Conservation (phyloP, 2,329 filamentous ascomycete genomes). For the Zymoseptoria ardabiliae region DNA sequence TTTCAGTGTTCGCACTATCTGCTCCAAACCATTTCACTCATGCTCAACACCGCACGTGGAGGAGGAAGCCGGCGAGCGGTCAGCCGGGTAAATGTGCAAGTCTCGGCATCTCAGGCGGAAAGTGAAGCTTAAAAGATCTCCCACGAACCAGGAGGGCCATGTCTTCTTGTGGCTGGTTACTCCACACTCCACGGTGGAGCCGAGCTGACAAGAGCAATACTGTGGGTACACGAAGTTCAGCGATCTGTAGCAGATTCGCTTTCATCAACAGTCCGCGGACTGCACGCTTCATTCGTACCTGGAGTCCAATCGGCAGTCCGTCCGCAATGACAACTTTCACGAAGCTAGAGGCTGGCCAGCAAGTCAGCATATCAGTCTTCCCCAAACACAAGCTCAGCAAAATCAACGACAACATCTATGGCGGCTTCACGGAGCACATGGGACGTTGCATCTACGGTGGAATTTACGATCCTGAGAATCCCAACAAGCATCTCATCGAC, state of each 20-base stretch:
- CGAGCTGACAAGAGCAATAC: background rate
- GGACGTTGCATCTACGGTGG: constrained; percentile 82
- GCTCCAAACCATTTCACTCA: no score
- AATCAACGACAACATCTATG: constrained; percentile 75
- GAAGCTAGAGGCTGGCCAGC: constrained; percentile 53
- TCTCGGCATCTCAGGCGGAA: background rate
- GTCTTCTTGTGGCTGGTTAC: background rate
- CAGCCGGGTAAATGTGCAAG: background rate
- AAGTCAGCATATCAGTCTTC: constrained; percentile 59
- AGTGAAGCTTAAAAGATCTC: background rate
- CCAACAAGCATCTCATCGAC: constrained; percentile 55
- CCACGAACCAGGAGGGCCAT: background rate
- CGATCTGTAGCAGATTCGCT: background rate
- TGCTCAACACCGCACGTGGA: no score
- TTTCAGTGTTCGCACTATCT: background rate
- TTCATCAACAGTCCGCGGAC: background rate
- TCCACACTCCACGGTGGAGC: background rate
- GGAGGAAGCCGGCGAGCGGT: no score
- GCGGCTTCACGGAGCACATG: constrained; percentile 87
- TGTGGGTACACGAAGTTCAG: background rate
- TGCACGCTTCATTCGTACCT: background rate
- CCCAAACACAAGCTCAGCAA: constrained; percentile 58
- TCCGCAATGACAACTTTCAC: constrained; percentile 61
- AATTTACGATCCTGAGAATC: constrained; percentile 69
- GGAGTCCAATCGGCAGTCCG: background rate